Base-by-base conservation (phyloP, 2,329 filamentous ascomycete species). In the Calonectria naviculata region DNA sequence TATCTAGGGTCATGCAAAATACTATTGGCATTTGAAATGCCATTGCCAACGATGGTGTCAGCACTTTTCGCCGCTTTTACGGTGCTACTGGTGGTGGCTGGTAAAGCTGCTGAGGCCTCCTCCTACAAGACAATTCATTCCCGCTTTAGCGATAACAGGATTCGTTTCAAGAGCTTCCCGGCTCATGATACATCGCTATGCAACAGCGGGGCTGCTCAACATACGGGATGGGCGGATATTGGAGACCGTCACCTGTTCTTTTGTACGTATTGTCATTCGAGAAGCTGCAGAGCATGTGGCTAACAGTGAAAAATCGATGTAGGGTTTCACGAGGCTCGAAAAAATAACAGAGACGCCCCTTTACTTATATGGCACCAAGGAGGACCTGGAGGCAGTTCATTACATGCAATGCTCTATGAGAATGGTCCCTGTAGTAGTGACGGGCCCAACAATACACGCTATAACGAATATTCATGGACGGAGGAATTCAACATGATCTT, bases 271-370 rank as follows among this genome's bases (percentile, higher is more conserved):
- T 6, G n/a, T 21, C n/a, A n/a, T 15, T 10, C 38, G 19, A 21
- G 9, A 8, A 29, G 38, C 36, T 1, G n/a, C 24, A 21, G 17
- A 29, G 36, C 4, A 13, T n/a, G 17, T 42, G 13, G 31, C 41
- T 44, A 44, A 44, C 19, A 19, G 19, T 9, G 4, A 15, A 21
- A 2, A 6, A 5, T 44, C 4, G 41, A 5, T 44, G n/a, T 34
- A 62, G 58, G 61, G 61, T 65, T 44, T 19, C 61, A 65, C 15
- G 61, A 65, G 29, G 61, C 61, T 15, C 44, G 61, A 24, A 19
- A 65, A 19, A 29, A 52, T 21, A 19, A 19, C 5, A 9, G 17
- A 4, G 36, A 41, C 10, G 61, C 61, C 15, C 61, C 61, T 24
- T 28, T 65, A 24, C 28, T 65, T 10, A 52, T 65, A 4, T 65